Percentiles rank a stretch among this genome's conserved stretches.
Conservation (phyloP, 2,329 filamentous ascomycete genomes). For the Fusarium longipes region DNA sequence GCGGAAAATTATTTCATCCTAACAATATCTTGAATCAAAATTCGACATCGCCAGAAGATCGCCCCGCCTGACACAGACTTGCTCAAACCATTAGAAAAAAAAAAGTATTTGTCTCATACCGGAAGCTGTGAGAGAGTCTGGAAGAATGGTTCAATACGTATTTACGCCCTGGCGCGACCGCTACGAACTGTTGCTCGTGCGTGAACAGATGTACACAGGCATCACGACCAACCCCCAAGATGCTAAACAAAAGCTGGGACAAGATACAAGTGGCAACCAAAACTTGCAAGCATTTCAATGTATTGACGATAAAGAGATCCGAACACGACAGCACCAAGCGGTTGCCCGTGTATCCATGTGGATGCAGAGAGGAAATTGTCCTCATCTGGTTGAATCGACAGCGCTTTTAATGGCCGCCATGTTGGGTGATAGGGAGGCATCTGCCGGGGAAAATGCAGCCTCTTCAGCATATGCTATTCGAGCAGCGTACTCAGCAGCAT, state of each 20-base stretch:
- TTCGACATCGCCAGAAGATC: not conserved
- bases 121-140: not conserved
- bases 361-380: conserved; percentile 79
- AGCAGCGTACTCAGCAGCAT: conserved; percentile 78
- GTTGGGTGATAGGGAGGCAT: conserved; percentile 67
- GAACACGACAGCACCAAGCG: conserved; percentile 56
- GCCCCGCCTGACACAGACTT: not conserved
- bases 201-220: conserved; percentile 69
- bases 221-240: conserved; percentile 11
- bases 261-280: not conserved
- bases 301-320: conserved; percentile 26
- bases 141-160: conserved; percentile 73
- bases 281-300: not conserved
- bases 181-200: conserved; percentile 72
- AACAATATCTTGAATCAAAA: conserved; percentile 4
- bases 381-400: conserved; percentile 83
- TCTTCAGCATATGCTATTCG: conserved; percentile 70
- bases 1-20: conserved; percentile 23
- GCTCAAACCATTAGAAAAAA: not conserved
- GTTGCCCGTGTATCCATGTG: conserved; percentile 72
- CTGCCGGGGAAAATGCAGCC: conserved; percentile 48
- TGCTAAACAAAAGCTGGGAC: not conserved
- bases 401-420: conserved; percentile 77
- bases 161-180: conserved; percentile 79
- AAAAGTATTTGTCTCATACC: not conserved